Base-by-base conservation (phyloP, 352 stramenopile species). In the Globisporangium cederbergense region DNA sequence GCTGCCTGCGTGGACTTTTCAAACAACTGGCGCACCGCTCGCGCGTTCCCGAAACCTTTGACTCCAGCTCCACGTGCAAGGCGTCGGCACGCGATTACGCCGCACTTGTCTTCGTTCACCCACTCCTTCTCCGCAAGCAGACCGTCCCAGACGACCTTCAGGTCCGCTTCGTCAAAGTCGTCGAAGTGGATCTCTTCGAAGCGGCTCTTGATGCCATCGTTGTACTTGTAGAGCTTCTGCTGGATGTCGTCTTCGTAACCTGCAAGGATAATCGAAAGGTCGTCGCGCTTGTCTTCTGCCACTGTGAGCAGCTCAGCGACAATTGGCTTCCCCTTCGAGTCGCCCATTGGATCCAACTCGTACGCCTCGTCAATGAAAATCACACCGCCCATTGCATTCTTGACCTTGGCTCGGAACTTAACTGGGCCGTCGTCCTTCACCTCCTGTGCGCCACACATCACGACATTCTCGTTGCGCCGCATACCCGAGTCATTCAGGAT, bases 321-420 rank as follows among this genome's bases (percentile, higher is more conserved):
- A 28, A 98, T 93, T 8, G 90, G 76, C 52, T 85, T 91, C 0
- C 88, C 91, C 50, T 90, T 94, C 22, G 76, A 75, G 51, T 96
- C 86, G 6, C 69, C 73, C 7, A 79, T 67, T 4, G 91, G 91
- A 45, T 98, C 88, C 43, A 98, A 59, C 36, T 95, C 83, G 60
- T 98, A 97, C 45, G 90, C 91, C 68, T 98, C 94, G 56, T 98
- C 94, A 30, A 98, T 95, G 60, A 98, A 98, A 13, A 98, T 68
- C 14, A 97, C 86, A 36, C 91, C 93, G 13, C 88, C 92, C 46
- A 77, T 78, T 0, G 87, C 81, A 6, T 70, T 65, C 38, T 84
- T 40, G 7, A 98, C 75, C 28, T 93, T 80, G 64, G 93, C 71
- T 1, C 83, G 79, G 59, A 97, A 96, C 32, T 91, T 78, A 8